Base-by-base conservation (phyloP, 768 basidiomycete genomes). In the Termitomyces sp. region DNA sequence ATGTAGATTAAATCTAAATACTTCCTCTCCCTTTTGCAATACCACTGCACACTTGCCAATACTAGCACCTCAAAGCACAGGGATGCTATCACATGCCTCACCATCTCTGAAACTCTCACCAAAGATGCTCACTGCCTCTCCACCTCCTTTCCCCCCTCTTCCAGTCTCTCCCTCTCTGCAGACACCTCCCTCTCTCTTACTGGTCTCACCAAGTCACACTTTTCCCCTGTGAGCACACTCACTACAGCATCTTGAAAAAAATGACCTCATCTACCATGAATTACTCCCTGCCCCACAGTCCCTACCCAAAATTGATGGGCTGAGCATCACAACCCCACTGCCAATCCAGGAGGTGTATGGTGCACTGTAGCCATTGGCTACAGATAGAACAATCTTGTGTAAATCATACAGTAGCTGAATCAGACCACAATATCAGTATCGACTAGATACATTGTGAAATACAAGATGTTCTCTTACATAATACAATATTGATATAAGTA, bases 181-280 rank as follows among this genome's bases (percentile, higher is more conserved):
- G 96, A 99, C 69, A 87, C 94, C 0, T 91, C 87, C 0, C 75
- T 25, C 25, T 25, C 25, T 25, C 25, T 25, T 1, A 25, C 25
- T 25, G 25, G 25, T 25, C 25, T 25, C 56, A 87, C 89, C 7
- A 97, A 96, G 71, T 81, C 88, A 0, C 94, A 96, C 64, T 77
- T 88, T 5, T 84, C 89, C 5, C 77, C 95, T 48, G 88, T 90
- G 67, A 34, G 31, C 17, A 51, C 50, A 15, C 49, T 34, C 32
- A n/a, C 17, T 32, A 51, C 50, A 4, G 8, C 15, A 32, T 10
- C 32, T 9, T 86, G 91, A 57, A 94, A 97, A 97, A 76, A 98
- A 98, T 72, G 96, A 98, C 70, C 85, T 99, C 56, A 96, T 99
- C 65, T 99, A 99, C 78, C 94, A 98, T 69, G 93, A 92, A 3